Evolutionary conservation across 2,329 filamentous ascomycete genomes (phyloP).

Genomic region (Talaromyces atroroseus): DNA sequence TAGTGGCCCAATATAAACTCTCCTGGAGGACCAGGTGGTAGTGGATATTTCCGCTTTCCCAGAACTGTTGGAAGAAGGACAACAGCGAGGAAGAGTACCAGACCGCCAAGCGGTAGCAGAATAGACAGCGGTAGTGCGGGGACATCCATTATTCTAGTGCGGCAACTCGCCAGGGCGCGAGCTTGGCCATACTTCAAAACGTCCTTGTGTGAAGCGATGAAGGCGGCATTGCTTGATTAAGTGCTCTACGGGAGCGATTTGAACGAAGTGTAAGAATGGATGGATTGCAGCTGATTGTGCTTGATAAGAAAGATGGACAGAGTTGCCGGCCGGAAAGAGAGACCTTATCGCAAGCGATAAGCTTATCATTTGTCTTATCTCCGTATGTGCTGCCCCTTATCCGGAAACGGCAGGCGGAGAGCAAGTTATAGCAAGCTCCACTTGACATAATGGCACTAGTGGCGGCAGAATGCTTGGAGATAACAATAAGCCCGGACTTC

Average conservation of each 20-base stretch:
- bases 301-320: not conserved
- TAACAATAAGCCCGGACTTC: too few relatives aligned
- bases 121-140: not conserved
- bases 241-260: not conserved
- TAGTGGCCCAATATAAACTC: conserved; percentile 1
- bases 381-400: too few relatives aligned
- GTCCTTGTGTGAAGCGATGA: not conserved
- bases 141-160: not conserved
- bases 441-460: too few relatives aligned
- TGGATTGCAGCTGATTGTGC: not conserved
- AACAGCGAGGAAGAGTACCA: not conserved
- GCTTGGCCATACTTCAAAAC: not conserved
- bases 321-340: not conserved
- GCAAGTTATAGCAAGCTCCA: too few relatives aligned
- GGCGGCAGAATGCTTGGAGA: too few relatives aligned
- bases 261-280: too few relatives aligned
- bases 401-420: too few relatives aligned
- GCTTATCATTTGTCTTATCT: too few relatives aligned
- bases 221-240: not conserved
- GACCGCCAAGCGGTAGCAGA: not conserved
- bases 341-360: too few relatives aligned
- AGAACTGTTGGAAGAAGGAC: not conserved
- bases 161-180: not conserved
- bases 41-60: conserved; percentile 1
- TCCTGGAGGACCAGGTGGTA: conserved; percentile 2